phyloP scores from a whole-genome alignment of 805 yeast species.

The Suhomyces canberraensis region DNA sequence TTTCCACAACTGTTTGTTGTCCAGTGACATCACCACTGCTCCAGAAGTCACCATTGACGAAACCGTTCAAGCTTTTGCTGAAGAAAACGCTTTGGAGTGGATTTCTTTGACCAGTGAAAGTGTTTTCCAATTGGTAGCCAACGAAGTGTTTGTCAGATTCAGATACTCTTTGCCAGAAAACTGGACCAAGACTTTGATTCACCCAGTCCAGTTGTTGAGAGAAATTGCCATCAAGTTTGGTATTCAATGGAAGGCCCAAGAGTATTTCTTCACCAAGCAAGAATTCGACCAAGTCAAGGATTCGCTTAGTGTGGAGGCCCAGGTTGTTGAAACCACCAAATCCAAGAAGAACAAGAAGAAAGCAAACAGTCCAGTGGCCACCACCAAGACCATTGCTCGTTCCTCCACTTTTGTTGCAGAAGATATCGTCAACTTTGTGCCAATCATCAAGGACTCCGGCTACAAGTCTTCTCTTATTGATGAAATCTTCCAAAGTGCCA shows the following conservation, averaged over 20 bases:
- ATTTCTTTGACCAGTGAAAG: slow-evolving; percentile 43
- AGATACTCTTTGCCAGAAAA: slow-evolving; percentile 52
- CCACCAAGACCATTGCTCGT: slow-evolving; percentile 16
- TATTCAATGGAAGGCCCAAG: slow-evolving; percentile 70
- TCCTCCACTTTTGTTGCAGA: slow-evolving; percentile 49
- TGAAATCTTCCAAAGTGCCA: slow-evolving; percentile 70
- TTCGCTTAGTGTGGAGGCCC: slow-evolving; percentile 17
- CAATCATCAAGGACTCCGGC: slow-evolving; percentile 70
- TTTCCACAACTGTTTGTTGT: slow-evolving; percentile 69
- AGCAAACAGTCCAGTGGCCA: slow-evolving; percentile 9
- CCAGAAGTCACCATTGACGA: slow-evolving; percentile 45
- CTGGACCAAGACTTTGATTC: slow-evolving; percentile 42
- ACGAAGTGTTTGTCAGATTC: slow-evolving; percentile 60
- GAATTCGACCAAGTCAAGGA: slow-evolving; percentile 30
- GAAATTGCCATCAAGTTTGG: slow-evolving; percentile 77
- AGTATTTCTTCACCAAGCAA: slow-evolving; percentile 48
- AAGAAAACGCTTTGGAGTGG: slow-evolving; percentile 40
- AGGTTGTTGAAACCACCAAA: slow-evolving; percentile 10
- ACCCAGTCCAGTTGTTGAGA: slow-evolving; percentile 53
- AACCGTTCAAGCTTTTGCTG: slow-evolving; percentile 37
- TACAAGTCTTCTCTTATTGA: slow-evolving; percentile 67
- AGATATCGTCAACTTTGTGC: slow-evolving; percentile 69
- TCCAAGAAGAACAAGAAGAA: slow-evolving; percentile 34
- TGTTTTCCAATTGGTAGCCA: slow-evolving; percentile 43
- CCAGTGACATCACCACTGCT: slow-evolving; percentile 39